Evolutionary conservation across 2,329 filamentous ascomycete genomes (phyloP).

Genomic region (Raffaelea albimanens): DNA sequence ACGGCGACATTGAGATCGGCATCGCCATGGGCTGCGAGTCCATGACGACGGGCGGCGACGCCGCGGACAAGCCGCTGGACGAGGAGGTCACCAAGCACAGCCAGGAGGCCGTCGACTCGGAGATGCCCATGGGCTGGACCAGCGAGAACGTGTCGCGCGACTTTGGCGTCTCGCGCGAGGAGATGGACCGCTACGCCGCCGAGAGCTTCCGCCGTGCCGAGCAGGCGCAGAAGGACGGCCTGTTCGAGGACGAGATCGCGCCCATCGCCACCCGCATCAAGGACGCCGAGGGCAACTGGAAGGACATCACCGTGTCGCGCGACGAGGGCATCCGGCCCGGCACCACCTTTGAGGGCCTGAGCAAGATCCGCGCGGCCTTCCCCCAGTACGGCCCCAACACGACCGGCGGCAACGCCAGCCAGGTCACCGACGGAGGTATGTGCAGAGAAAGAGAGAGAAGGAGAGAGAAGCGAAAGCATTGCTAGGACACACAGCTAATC

Average conservation of each 20-base stretch:
- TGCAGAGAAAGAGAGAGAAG: too few relatives aligned
- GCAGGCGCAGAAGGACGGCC: slow-evolving; percentile 78
- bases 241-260: slow-evolving; percentile 88
- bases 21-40: slow-evolving; percentile 81
- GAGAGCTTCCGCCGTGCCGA: slow-evolving; percentile 86
- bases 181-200: slow-evolving; percentile 76
- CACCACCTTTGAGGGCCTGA: slow-evolving; percentile 72
- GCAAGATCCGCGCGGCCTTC: slow-evolving; percentile 85
- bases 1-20: slow-evolving; percentile 76
- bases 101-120: slow-evolving; percentile 75
- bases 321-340: slow-evolving; percentile 90
- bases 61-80: slow-evolving; percentile 64
- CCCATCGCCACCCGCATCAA: slow-evolving; percentile 77
- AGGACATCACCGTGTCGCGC: slow-evolving; percentile 67
- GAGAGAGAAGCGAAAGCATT: not conserved
- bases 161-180: slow-evolving; percentile 72
- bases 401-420: slow-evolving; percentile 88
- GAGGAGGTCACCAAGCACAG: slow-evolving; percentile 59
- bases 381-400: slow-evolving; percentile 77
- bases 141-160: slow-evolving; percentile 91
- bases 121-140: slow-evolving; percentile 96
- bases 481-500: too few relatives aligned
- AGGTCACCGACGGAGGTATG: slow-evolving; percentile 82
- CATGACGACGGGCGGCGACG: slow-evolving; percentile 70
- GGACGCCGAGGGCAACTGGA: slow-evolving; percentile 70